These are phyloP conservation scores for Gossypium armourianum DNA, from an alignment of 441 rosid genomes.

Conservation along the genomic window DNA sequence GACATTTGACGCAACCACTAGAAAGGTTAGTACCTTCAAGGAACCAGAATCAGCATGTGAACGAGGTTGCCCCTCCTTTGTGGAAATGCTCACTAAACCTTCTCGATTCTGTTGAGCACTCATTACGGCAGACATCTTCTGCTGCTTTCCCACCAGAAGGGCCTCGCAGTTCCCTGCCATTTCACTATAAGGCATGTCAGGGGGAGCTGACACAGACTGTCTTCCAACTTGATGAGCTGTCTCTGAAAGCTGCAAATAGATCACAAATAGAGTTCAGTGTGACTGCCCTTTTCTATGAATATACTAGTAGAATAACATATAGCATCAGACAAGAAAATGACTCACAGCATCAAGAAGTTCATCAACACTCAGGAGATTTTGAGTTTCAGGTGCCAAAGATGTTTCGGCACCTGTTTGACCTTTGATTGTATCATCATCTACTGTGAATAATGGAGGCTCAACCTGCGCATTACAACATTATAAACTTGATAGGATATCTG, in stretches of 20 bases:
- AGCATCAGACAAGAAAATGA: slow-evolving; percentile 3
- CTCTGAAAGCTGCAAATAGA: slow-evolving; percentile 43
- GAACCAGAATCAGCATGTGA: slow-evolving; percentile 16
- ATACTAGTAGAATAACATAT: neutral
- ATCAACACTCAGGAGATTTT: slow-evolving; percentile 40
- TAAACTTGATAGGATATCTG: slow-evolving; percentile 3
- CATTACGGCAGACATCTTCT: slow-evolving; percentile 62
- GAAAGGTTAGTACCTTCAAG: slow-evolving; percentile 18
- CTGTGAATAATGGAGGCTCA: slow-evolving; percentile 30
- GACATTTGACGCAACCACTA: neutral
- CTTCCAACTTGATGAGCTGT: slow-evolving; percentile 61
- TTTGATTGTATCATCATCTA: slow-evolving; percentile 39
- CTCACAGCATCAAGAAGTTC: slow-evolving; percentile 52
- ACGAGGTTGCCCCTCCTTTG: slow-evolving; percentile 16
- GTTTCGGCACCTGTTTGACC: slow-evolving; percentile 32
- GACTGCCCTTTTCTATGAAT: neutral
- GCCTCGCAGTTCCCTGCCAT: slow-evolving; percentile 83
- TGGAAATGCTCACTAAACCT: slow-evolving; percentile 19
- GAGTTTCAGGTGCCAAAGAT: slow-evolving; percentile 24
- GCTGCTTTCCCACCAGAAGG: slow-evolving; percentile 62
- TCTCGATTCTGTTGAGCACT: slow-evolving; percentile 31
- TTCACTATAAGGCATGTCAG: slow-evolving; percentile 59
- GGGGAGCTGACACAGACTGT: slow-evolving; percentile 46
- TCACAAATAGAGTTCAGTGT: neutral
- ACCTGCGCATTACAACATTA: slow-evolving; percentile 29